Base-by-base conservation (phyloP, 371 early-diverging fungal genomes). In the Mucor saturninus region DNA sequence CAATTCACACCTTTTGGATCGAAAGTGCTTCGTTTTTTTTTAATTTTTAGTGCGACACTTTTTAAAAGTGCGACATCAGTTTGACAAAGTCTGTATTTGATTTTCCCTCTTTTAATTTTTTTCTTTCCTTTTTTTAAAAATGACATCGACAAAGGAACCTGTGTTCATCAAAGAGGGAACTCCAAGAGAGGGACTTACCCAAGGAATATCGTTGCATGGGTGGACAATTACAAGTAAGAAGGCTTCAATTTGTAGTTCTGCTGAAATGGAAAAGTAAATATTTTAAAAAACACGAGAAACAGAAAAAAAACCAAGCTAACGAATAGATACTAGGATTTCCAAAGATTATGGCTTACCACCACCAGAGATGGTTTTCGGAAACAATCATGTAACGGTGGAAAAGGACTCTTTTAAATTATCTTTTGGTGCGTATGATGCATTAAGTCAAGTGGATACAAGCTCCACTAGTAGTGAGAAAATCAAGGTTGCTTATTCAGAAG, bases 351-450 rank as follows among this genome's bases (percentile, higher is more conserved):
- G 86, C 1, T 83, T 95, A 56, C 92, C 92, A 35, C 82, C 91
- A 15, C 96, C 97, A n/a, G 95, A 95, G 75, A 95, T 95, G 97
- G 89, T 93, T 39, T 97, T 97, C 87, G 95, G 95, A 40, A 87
- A 89, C 73, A 95, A 93, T 75, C 73, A 74, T 58, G 77, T 93
- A 26, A 71, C 69, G 4, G 56, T 89, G 31, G 50, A 72, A 21
- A 76, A 86, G 43, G 69, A 51, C 3, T 62, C 72, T 7, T 70
- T 87, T 39, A 51, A 74, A n/a, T 52, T 91, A 5, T 65, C 65
- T 14, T 90, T 93, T 64, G 76, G 75, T 26, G 91, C 95, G 0
- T 70, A 89, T 37, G 92, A 93, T 66, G 95, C 95, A 4, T 77
- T 97, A 53, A 76, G 75, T 29, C 62, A 73, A 59, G 93, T 97